Evolutionary conservation across 176 grass and related monocot genomes (phyloP).

Genomic region (Lolium rigidum): DNA sequence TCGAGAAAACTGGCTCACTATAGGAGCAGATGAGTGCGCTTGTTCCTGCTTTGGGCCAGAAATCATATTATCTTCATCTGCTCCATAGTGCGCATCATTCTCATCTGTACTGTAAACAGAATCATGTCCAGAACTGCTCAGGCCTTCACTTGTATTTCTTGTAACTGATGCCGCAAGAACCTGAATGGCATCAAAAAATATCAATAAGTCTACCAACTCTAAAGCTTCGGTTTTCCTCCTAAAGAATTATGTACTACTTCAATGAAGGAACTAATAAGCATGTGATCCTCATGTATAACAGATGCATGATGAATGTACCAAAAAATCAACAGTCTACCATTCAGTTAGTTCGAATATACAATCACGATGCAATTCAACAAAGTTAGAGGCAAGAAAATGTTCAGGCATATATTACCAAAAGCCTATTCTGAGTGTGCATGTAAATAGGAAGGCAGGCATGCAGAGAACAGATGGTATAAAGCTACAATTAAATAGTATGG

Average conservation of each 20-base stretch:
- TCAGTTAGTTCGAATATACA: conserved; percentile 1
- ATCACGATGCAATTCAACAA: not conserved
- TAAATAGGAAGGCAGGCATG: not conserved
- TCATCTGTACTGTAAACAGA: conserved; percentile 55
- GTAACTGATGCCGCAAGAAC: conserved; percentile 87
- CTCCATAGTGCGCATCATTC: conserved; percentile 68
- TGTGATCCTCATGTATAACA: conserved; percentile 4
- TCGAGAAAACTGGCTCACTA: conserved; percentile 54
- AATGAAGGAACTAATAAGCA: conserved; percentile 25
- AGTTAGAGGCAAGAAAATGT: not conserved
- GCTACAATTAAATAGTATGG: conserved; percentile 17
- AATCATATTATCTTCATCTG: conserved; percentile 97
- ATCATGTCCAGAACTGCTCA: conserved; percentile 60
- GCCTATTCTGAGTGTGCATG: not conserved
- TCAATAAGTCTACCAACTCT: conserved; percentile 33
- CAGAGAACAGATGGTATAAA: conserved; percentile 7
- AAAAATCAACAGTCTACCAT: conserved; percentile 10
- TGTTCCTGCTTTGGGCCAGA: conserved; percentile 65
- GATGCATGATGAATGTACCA: conserved; percentile 12
- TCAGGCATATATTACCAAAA: conserved; percentile 10
- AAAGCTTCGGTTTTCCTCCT: conserved; percentile 14
- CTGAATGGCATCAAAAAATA: conserved; percentile 50
- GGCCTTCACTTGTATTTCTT: conserved; percentile 57
- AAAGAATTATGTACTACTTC: conserved; percentile 27
- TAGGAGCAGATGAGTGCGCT: conserved; percentile 49